These are phyloP conservation scores for Fomitopsis betulina DNA, from an alignment of 1,284 basidiomycete species.

Conservation along the genomic window DNA sequence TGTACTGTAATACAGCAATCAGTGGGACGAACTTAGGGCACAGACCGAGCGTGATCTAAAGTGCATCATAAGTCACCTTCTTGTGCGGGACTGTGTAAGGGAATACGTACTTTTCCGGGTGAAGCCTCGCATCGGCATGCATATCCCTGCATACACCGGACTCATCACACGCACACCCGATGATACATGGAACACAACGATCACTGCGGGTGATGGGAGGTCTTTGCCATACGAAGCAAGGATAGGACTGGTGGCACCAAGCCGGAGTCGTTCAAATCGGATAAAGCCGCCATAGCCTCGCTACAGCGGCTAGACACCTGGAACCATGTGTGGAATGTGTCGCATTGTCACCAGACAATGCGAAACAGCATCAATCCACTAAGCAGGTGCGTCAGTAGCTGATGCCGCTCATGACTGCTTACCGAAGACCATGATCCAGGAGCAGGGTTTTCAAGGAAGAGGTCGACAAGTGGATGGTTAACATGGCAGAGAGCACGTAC, in stretches of 20 bases:
- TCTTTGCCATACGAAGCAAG: conserved; percentile 36
- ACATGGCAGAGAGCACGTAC: conserved; percentile 29
- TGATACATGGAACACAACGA: conserved; percentile 39
- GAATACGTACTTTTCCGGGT: no score
- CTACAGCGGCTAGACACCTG: conserved; percentile 19
- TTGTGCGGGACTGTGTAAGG: no score
- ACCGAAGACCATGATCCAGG: conserved; percentile 14
- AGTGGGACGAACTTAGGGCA: no score
- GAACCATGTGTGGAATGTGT: conserved; percentile 8
- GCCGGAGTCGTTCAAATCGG: conserved; percentile 28
- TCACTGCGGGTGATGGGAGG: conserved; percentile 32
- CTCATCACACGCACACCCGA: conserved; percentile 31
- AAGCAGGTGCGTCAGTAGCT: conserved; percentile 29
- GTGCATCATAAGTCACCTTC: no score
- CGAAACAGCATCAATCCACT: conserved; percentile 41
- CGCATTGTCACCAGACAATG: conserved; percentile 20
- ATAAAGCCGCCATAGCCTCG: conserved; percentile 22
- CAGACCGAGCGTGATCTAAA: no score
- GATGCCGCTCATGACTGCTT: neutral
- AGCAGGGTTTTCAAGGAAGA: conserved; percentile 35
- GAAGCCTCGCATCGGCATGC: no score
- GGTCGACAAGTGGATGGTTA: conserved; percentile 38
- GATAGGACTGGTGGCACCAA: conserved; percentile 25
- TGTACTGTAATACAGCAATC: no score
- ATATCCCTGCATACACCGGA: no score